Base-by-base conservation (phyloP, 306 rosid genomes). In the Trifolium dubium region DNA sequence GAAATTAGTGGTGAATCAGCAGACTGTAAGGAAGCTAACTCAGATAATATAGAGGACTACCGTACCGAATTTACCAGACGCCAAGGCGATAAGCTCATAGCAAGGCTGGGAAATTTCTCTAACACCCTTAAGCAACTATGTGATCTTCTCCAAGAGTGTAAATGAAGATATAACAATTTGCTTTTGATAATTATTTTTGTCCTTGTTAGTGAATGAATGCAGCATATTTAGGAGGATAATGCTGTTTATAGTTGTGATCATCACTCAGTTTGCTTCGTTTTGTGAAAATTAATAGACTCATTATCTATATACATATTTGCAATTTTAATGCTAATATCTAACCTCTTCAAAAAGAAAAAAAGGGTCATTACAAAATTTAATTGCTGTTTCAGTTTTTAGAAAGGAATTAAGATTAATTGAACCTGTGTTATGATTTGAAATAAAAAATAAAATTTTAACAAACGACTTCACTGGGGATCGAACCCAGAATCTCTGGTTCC, bases 401-500 rank as follows among this genome's bases (percentile, higher is more conserved):
- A 12, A 41, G 19, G 23, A 30, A 28, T 59, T 59, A 29, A 30
- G 62, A 35, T 4, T 7, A 15, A 51, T 8, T 50, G 10, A 50
- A 2, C 9, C 29, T 12, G 14, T 12, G 14, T 12, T 43, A 10
- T n/a, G n/a, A n/a, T n/a, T n/a, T n/a, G n/a, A n/a, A n/a, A n/a
- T n/a, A n/a, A n/a, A n/a, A n/a, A n/a, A n/a, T n/a, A n/a, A n/a
- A n/a, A n/a, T n/a, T n/a, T n/a, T n/a, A n/a, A n/a, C n/a, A n/a
- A n/a, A n/a, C 84, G 85, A 85, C 86, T 82, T 80, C 86, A 81
- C 85, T 81, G 86, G 88, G 98, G 92, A 92, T 92, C 92, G 89
- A 92, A 90, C 94, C 94, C 95, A 84, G 94, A 90, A 86, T 88
- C 91, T 92, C 96, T 92, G 92, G 92, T 87, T 93, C 70, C 96